Evolutionary conservation across 2,329 filamentous ascomycete genomes (phyloP), one percentile per base, ranked within the genome.

Genomic region (Tolypocladium album): DNA sequence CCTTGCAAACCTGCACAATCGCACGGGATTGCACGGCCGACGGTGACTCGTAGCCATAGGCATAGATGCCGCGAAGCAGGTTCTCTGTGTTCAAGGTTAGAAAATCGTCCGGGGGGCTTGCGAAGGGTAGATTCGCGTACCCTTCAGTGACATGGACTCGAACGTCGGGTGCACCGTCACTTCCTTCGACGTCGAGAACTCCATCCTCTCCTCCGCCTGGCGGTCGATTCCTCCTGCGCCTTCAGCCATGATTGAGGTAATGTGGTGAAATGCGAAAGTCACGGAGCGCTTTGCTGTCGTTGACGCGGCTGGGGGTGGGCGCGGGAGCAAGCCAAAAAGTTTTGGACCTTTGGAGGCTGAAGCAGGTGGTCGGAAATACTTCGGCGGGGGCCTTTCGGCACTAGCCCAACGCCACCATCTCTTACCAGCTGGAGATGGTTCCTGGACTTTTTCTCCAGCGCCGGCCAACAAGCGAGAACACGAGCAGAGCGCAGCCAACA

Each of bases 1-100:
- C 94, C 78, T 97, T 97, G 85, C 94, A 99, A 71, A 99, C 90
- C 78, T 97, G 94, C 57, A 99, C 94, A 71, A 99, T 99, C 58
- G 94, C 94, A 71, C 94, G 90, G 66, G 93, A 97, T 79, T 99
- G 94, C 22, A 99, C 93, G 17, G 94, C 94, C 0, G 94, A 99
- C 15, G 94, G 94, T 2, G 94, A 97, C 74, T 99, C 94, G 77
- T 97, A 99, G 65, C 94, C 94, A 69, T 99, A 99, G 42, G 94
- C 94, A 73, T 99, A 99, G 72, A 99, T 93, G 65, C 94, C 94
- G 66, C 94, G 92, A 66, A 99, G 86, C 42, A 99, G 86, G 71
- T 95, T 96, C 75, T 97, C 93, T 85, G 9, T 13, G 62, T 38
- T 38, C 24, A 27, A 24, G n/a, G 57, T 63, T 40, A 59, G 53